Evolutionary conservation across 768 basidiomycete genomes (phyloP).

Genomic region (Phlegmacium glaucopus): DNA sequence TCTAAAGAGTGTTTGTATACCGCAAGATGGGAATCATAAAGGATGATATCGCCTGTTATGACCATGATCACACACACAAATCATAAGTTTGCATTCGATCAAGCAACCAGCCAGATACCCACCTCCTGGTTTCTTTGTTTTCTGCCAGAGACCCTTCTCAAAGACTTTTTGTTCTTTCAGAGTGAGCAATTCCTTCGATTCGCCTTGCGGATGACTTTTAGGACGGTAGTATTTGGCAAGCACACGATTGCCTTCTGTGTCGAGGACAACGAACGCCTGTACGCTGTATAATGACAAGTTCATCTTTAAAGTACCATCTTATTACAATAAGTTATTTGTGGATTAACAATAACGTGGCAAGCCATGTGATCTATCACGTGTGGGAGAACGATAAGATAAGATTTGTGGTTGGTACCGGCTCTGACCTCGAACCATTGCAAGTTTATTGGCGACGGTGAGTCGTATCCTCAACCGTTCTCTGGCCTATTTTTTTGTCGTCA

Average conservation of each 20-base stretch:
- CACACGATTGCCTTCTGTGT: constrained; percentile 93
- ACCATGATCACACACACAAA: background rate
- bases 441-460: no score
- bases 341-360: no score
- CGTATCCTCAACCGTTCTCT: no score
- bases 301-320: constrained; percentile 41
- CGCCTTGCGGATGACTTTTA: constrained; percentile 58
- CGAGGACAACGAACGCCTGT: constrained; percentile 85
- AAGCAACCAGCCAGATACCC: constrained; percentile 19
- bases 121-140: constrained; percentile 95
- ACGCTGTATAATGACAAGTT: constrained; percentile 89
- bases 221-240: constrained; percentile 94
- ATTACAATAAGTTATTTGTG: no score
- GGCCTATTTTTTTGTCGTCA: no score
- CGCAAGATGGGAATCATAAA: constrained; percentile 86
- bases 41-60: constrained; percentile 84
- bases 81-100: background rate
- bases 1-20: constrained; percentile 95
- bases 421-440: no score
- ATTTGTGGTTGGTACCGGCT: no score
- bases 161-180: constrained; percentile 94
- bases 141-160: constrained; percentile 93
- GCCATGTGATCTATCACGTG: no score
- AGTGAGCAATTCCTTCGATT: constrained; percentile 59
- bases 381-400: no score